phyloP scores from a whole-genome alignment of 371 early-diverging fungal genomes.

The Nematocida displodere region DNA sequence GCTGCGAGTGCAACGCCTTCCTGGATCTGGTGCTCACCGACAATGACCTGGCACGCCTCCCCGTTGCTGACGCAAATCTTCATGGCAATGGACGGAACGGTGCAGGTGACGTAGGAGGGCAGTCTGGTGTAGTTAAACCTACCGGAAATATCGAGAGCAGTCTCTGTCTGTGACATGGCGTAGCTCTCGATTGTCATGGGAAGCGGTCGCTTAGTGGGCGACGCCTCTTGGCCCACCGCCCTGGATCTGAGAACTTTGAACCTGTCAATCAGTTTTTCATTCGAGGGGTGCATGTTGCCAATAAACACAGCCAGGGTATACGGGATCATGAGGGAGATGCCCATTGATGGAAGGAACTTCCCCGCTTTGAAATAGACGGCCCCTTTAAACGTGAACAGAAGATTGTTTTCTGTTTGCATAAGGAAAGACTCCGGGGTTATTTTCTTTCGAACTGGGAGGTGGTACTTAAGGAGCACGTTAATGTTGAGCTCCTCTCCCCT shows the following conservation, averaged over 20 bases:
- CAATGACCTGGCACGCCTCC: neutral
- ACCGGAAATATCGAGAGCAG: neutral
- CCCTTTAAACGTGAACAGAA: constrained; percentile 35
- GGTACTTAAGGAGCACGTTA: neutral
- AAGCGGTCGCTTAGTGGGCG: neutral
- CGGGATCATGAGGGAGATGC: constrained; percentile 20
- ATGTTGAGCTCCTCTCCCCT: neutral
- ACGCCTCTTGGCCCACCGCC: neutral
- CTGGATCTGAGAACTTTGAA: neutral
- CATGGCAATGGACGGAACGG: neutral
- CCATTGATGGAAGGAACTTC: neutral
- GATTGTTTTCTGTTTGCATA: constrained; percentile 10
- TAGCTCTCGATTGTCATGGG: neutral
- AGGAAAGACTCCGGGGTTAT: neutral
- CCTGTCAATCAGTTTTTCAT: constrained; percentile 21
- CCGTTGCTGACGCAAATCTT: neutral
- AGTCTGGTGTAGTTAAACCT: neutral
- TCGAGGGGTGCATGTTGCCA: neutral
- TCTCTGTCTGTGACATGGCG: constrained; percentile 1
- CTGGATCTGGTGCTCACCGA: neutral
- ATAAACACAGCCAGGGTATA: constrained; percentile 17
- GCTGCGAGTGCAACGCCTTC: neutral
- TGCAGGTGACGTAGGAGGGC: neutral
- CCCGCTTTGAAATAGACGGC: neutral
- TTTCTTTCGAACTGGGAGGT: neutral